Evolutionary conservation across 768 basidiomycete genomes (phyloP).

Genomic region (Leccinum ochraceum): DNA sequence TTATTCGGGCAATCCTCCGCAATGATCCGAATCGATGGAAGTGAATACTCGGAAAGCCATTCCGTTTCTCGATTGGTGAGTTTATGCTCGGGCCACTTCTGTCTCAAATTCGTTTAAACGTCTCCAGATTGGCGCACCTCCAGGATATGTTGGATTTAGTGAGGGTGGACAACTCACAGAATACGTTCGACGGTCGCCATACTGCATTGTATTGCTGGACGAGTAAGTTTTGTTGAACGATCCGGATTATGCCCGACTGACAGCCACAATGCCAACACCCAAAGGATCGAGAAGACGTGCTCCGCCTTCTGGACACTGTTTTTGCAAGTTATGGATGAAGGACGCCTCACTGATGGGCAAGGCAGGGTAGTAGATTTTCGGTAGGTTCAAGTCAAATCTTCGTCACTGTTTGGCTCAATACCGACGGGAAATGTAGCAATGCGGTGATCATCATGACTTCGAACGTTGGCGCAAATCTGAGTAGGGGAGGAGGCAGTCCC

Average conservation of each 20-base stretch:
- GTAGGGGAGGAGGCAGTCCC: too few species aligned
- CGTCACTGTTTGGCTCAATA: too few species aligned
- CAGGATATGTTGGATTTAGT: constrained; percentile 47
- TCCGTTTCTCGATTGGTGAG: constrained; percentile 40
- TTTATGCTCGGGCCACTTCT: too few species aligned
- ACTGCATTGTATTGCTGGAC: constrained; percentile 33
- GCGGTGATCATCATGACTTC: too few species aligned
- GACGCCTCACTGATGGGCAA: constrained; percentile 42
- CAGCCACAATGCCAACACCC: too few species aligned
- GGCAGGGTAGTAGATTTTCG: constrained; percentile 14
- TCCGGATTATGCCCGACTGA: too few species aligned
- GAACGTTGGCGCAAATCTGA: too few species aligned
- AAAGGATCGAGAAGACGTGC: constrained; percentile 44
- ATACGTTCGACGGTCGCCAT: constrained; percentile 43
- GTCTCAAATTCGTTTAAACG: too few species aligned
- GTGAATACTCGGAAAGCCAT: constrained; percentile 46
- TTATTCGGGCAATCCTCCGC: constrained; percentile 47
- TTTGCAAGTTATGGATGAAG: constrained; percentile 50
- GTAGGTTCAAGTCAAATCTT: background rate
- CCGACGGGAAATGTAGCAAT: too few species aligned
- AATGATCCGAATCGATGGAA: constrained; percentile 47
- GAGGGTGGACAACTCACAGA: constrained; percentile 45
- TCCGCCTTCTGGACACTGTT: constrained; percentile 45
- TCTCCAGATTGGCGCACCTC: constrained; percentile 32
- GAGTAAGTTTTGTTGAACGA: constrained; percentile 12